Conservation (phyloP, 1,284 basidiomycete genomes). For the Ceratobasidium sp. region DNA sequence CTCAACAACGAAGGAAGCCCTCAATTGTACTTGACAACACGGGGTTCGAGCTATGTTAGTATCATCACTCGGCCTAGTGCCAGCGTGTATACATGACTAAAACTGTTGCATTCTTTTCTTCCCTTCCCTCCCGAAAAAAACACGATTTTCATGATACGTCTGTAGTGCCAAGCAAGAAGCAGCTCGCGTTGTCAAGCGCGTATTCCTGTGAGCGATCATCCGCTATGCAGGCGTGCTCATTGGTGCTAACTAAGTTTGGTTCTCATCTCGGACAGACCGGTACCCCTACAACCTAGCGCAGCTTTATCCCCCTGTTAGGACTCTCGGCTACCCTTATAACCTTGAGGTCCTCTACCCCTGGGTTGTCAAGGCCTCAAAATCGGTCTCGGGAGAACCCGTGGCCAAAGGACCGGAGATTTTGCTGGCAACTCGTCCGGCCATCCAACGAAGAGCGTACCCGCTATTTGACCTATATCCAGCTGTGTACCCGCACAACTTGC, state of each 20-base stretch:
- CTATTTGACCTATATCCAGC: conserved; percentile 52
- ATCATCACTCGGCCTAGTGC: conserved; percentile 19
- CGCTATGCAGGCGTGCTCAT: neutral
- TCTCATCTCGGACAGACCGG: conserved; percentile 7
- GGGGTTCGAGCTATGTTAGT: conserved; percentile 35
- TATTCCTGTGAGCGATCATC: conserved; percentile 30
- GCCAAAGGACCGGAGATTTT: neutral
- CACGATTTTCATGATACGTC: neutral
- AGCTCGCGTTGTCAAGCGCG: conserved; percentile 23
- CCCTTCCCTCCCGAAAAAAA: conserved; percentile 5
- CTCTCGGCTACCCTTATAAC: conserved; percentile 14
- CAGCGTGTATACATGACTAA: conserved; percentile 3
- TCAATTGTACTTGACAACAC: conserved; percentile 21
- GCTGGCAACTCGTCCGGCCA: conserved; percentile 10
- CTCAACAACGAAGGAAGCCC: neutral
- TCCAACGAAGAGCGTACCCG: conserved; percentile 50
- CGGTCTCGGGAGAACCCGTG: neutral
- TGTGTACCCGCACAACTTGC: conserved; percentile 44
- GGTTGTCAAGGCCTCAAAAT: neutral
- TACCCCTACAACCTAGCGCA: conserved; percentile 30
- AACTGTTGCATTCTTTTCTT: neutral
- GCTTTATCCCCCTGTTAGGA: conserved; percentile 6
- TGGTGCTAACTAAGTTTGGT: conserved; percentile 28
- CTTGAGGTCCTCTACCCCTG: conserved; percentile 22
- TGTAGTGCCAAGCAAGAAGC: conserved; percentile 14